A percentile compares a stretch with the other conserved stretches of the same genome.
phyloP scores from a whole-genome alignment of 1,139 yeast species.

The Hyphopichia khmerensis region DNA sequence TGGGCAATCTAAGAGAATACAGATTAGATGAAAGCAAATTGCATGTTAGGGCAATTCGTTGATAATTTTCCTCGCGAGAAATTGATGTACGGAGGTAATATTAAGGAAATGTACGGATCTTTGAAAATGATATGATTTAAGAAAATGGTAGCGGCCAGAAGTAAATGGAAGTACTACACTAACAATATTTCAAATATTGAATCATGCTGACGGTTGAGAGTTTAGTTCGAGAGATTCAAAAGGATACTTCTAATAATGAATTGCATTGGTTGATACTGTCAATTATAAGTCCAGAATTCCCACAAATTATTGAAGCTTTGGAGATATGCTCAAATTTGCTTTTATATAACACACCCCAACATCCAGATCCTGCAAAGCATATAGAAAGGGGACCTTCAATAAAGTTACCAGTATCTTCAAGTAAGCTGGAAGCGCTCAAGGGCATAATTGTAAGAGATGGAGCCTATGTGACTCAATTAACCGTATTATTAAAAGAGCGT shows the following conservation, averaged over 20 bases:
- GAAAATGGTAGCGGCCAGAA: no score
- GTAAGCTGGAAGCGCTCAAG: conserved; percentile 39
- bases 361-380: conserved; percentile 25
- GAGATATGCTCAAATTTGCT: conserved; percentile 39
- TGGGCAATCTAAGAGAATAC: neutral
- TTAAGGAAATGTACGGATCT: neutral
- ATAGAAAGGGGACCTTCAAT: conserved; percentile 39
- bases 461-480: conserved; percentile 32
- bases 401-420: conserved; percentile 39
- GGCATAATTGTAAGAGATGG: conserved; percentile 47
- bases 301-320: conserved; percentile 41
- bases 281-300: conserved; percentile 36
- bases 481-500: conserved; percentile 25
- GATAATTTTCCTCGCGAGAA: neutral
- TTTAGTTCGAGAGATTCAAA: conserved; percentile 15
- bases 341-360: conserved; percentile 38
- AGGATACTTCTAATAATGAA: conserved; percentile 28
- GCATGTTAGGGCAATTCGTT: neutral
- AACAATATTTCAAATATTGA: no score
- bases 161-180: no score
- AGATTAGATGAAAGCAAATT: neutral
- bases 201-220: neutral
- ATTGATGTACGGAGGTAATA: neutral
- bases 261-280: conserved; percentile 39
- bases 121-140: no score